Percentiles rank a stretch among this genome's conserved stretches.
These are phyloP conservation scores for Aspergillus jensenii DNA, from an alignment of 2,329 filamentous ascomycete genomes.

Conservation along the genomic window DNA sequence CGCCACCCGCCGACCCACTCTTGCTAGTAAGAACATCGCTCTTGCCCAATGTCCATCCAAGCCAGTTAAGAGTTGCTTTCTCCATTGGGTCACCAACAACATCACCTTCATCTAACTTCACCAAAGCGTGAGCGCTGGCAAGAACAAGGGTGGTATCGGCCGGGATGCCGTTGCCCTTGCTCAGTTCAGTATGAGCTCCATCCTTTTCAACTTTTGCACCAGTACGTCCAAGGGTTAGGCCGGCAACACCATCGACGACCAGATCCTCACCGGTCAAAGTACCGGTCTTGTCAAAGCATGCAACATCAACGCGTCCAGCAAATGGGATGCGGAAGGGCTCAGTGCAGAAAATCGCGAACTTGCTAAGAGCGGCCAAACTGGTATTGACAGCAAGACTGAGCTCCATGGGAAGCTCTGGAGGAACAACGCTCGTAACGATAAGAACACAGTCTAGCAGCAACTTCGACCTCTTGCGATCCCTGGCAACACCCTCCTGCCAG, in stretches of 20 bases:
- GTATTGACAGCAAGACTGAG: constrained; percentile 97
- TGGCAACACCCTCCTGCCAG: constrained; percentile 92
- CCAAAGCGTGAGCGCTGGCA: constrained; percentile 90
- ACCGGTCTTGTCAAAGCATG: constrained; percentile 98
- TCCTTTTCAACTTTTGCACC: constrained; percentile 70
- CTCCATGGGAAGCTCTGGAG: constrained; percentile 98
- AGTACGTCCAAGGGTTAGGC: constrained; percentile 70
- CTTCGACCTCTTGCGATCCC: constrained; percentile 96
- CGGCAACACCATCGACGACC: constrained; percentile 94
- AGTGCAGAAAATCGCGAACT: constrained; percentile 96
- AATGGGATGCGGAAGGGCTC: constrained; percentile 98
- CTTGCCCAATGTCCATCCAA: constrained; percentile 89
- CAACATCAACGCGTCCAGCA: constrained; percentile 90
- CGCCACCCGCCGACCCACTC: constrained; percentile 38
- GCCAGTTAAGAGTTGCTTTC: constrained; percentile 84
- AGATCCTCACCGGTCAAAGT: constrained; percentile 95
- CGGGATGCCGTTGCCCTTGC: constrained; percentile 66
- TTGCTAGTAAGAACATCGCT: constrained; percentile 82
- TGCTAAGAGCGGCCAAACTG: constrained; percentile 88
- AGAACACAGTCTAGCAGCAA: constrained; percentile 94
- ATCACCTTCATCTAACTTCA: constrained; percentile 94
- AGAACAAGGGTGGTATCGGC: constrained; percentile 89
- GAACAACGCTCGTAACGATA: constrained; percentile 96
- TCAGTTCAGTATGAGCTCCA: constrained; percentile 79
- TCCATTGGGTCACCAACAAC: constrained; percentile 99